Evolutionary conservation across 768 basidiomycete genomes (phyloP), one percentile per base, ranked within the genome.

Genomic region (Tulasnella sp.): DNA sequence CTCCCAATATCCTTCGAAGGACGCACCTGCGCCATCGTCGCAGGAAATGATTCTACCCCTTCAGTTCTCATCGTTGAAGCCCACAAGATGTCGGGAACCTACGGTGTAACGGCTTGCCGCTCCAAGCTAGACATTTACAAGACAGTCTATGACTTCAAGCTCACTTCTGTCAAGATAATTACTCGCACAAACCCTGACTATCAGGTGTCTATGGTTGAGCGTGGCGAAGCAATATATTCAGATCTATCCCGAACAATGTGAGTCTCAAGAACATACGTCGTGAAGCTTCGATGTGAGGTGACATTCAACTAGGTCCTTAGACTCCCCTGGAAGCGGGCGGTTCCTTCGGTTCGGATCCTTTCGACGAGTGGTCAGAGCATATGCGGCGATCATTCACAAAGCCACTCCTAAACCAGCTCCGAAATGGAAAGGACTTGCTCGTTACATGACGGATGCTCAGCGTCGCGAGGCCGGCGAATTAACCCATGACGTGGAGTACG

Each of bases 41-140:
- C 93, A 28, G 97, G 97, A 16, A 98, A 97, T 86, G 86, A 90
- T 31, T 94, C 97, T 0, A 98, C 96, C 0, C 93, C 94, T 0
- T 93, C 88, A 83, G 87, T 98, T 7, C 89, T 97, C 58, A 92
- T 98, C 37, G 90, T 91, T 0, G 94, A 96, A 84, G 98, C 97
- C 83, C 88, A 90, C 79, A 87, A 88, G n/a, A 92, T 91, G 1
- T 88, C 91, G 64, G 97, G 96, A 37, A 94, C 92, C 1, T 94
- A 94, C 83, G 92, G 95, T 20, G 90, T 94, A 60, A 90, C 93
- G 3, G 80, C 97, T 95, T 91, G 97, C 16, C 90, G 92, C 80
- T 98, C 96, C 2, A 91, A 89, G 78, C 89, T 90, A 82, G 97
- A 99, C 85, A 85, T 92, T 28, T 94, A 97, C 87, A 97, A 96